Evolutionary conservation across 192 early-diverging fungal species (phyloP).

Genomic region (Backusella australiensis): DNA sequence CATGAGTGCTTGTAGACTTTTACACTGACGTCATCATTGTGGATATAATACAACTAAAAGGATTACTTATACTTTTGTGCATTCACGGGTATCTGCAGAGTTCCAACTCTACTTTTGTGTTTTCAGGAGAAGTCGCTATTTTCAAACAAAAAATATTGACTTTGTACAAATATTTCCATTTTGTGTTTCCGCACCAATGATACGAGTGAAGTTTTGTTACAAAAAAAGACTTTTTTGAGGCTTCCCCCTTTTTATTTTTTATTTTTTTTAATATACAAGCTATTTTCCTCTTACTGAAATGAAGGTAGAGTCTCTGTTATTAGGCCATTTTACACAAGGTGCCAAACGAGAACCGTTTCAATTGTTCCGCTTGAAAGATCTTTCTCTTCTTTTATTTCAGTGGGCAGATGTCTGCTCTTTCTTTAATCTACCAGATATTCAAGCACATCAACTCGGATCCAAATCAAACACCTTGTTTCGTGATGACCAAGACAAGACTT

Average conservation of each 20-base stretch:
- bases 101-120: no score
- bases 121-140: neutral
- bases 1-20: no score
- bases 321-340: neutral
- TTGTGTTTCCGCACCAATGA: neutral
- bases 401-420: neutral
- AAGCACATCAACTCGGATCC: neutral
- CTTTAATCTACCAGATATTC: slow-evolving; percentile 6
- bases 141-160: neutral
- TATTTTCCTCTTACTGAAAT: neutral
- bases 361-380: neutral
- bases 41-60: no score
- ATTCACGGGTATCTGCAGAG: no score
- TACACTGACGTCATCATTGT: no score
- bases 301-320: slow-evolving; percentile 10
- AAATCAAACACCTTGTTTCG: neutral
- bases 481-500: neutral
- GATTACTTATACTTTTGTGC: no score
- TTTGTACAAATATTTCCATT: neutral
- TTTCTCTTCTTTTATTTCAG: neutral
- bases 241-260: neutral
- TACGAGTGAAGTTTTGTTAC: neutral
- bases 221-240: neutral
- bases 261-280: neutral
- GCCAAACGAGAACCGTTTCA: neutral